A percentile compares a stretch with the other conserved stretches of the same genome.
Evolutionary conservation across 257 asterid species (phyloP).

Genomic region (Ilex aquifolium): DNA sequence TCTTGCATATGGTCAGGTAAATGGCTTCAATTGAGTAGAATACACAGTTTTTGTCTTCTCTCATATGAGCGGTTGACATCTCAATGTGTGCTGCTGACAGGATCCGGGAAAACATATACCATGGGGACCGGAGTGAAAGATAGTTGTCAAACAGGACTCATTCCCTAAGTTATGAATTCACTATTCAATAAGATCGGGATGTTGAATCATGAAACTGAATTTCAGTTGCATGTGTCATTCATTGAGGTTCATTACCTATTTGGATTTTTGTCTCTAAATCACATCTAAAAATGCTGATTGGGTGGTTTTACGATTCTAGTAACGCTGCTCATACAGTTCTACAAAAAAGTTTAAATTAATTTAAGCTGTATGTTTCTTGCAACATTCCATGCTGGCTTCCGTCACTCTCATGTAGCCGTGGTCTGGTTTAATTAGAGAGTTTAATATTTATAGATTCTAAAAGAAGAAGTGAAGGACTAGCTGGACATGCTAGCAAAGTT

Average conservation of each 20-base stretch:
- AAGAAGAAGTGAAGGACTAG: constrained; percentile 96
- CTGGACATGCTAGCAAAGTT: constrained; percentile 63
- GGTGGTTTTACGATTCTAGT: too few species aligned
- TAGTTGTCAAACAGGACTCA: constrained; percentile 71
- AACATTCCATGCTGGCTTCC: too few species aligned
- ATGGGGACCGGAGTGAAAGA: constrained; percentile 95
- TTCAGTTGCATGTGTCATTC: constrained; percentile 88
- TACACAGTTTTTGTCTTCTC: too few species aligned
- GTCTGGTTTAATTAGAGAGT: neutral
- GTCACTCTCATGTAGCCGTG: too few species aligned
- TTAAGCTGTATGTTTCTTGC: too few species aligned
- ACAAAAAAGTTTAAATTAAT: too few species aligned
- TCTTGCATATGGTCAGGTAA: constrained; percentile 98
- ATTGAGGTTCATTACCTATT: constrained; percentile 56
- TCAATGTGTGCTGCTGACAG: constrained; percentile 60
- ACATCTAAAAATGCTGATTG: too few species aligned
- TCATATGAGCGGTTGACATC: constrained; percentile 9
- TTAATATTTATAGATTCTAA: constrained; percentile 64
- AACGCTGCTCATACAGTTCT: too few species aligned
- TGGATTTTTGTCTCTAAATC: too few species aligned
- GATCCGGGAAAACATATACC: constrained; percentile 18
- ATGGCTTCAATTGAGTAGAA: too few species aligned
- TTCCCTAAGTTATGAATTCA: constrained; percentile 83
- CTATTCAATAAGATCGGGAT: constrained; percentile 78
- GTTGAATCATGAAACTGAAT: constrained; percentile 75